Percentiles rank a stretch among this genome's conserved stretches.
Conservation (phyloP, 176 grass and related monocot genomes). For the Lolium perenne region DNA sequence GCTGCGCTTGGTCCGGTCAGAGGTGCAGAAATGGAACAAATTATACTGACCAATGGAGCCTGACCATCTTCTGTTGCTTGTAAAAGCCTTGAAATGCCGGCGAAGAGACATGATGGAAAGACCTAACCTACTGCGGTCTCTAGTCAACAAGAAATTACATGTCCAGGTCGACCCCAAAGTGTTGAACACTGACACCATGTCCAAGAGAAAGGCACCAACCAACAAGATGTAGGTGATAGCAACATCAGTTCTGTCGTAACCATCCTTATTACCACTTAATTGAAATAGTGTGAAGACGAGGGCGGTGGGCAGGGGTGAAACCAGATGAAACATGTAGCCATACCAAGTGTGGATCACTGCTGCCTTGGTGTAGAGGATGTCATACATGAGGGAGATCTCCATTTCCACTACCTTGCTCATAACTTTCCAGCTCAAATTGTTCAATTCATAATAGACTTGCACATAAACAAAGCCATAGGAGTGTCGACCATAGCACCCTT, state of each 20-base stretch:
- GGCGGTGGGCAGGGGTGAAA: not conserved
- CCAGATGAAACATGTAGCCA: not conserved
- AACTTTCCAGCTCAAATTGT: not conserved
- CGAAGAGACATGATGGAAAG: not conserved
- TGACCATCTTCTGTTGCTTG: not conserved
- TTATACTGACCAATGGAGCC: not conserved
- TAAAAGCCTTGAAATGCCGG: not conserved
- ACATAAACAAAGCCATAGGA: not conserved
- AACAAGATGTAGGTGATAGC: constrained; percentile 1
- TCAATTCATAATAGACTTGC: too few species aligned
- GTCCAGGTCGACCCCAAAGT: not conserved
- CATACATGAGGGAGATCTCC: constrained; percentile 1
- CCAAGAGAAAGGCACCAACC: not conserved
- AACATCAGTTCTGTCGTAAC: not conserved
- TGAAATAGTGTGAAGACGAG: not conserved
- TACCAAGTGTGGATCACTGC: not conserved
- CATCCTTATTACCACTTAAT: not conserved
- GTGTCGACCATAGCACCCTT: not conserved
- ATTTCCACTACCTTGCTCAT: not conserved
- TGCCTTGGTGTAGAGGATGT: not conserved
- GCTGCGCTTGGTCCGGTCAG: too few species aligned
- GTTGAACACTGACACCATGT: not conserved
- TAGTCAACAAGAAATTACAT: not conserved
- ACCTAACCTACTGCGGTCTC: not conserved
- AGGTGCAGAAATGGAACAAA: not conserved